Evolutionary conservation across 352 stramenopile species (phyloP), one percentile per base, ranked within the genome.

Genomic region (Halophytophthora polymorphica): DNA sequence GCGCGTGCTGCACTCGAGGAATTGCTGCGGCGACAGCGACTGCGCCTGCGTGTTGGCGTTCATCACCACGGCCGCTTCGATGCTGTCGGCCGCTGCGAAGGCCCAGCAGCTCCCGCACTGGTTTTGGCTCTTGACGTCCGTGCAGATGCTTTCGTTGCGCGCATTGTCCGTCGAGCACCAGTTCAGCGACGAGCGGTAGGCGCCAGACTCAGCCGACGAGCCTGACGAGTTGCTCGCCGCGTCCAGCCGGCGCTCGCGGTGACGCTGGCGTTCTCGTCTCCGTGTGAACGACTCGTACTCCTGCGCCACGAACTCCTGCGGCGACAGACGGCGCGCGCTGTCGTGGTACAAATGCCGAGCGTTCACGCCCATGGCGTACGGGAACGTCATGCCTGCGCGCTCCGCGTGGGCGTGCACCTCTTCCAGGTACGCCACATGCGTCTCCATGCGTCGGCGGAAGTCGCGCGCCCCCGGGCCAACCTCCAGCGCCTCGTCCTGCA

Each of bases 91-190:
- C 0, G 83, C 83, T 0, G 83, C 83, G 56, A 91, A 93, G 17
- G 83, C 78, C 80, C 83, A 93, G 51, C 83, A 93, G 46, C 76
- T 89, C 13, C 83, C 83, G 47, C 83, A 93, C 46, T 79, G 72
- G 50, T 89, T 80, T 50, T 93, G 80, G 54, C 75, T 90, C 70
- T 91, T 91, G 41, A 93, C 61, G 11, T 59, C 58, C 2, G 78
- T 85, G 38, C 83, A 93, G 44, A 91, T 75, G 51, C 77, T 91
- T 31, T 64, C 59, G 35, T 77, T 69, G 38, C 65, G 50, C 14
- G 76, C 54, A 52, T 91, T 93, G 58, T 93, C 67, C 12, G 52
- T 73, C 22, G 77, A 75, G 56, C 83, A 93, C 83, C 83, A 93
- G 47, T 93, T 66, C 28, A 93, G 47, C 39, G 74, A 66, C 38